phyloP scores from a whole-genome alignment of 176 grass and related monocot species.

The Aegilops bicornis region DNA sequence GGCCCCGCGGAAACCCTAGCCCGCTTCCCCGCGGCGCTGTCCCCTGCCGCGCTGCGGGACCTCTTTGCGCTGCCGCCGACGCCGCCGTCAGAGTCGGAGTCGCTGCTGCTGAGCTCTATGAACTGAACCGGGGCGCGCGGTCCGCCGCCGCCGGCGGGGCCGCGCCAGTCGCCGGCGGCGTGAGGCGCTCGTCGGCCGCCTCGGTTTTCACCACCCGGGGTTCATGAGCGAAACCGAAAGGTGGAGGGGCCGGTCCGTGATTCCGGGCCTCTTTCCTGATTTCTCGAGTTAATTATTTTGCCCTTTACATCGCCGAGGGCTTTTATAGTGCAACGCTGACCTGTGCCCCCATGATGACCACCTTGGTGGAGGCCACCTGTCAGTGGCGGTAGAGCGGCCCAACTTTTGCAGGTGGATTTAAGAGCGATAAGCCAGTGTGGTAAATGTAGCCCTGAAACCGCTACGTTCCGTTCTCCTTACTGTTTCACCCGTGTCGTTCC shows the following conservation, averaged over 20 bases:
- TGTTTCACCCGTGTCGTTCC: too few relatives aligned
- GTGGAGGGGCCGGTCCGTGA: conserved; percentile 11
- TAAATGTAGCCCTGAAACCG: neutral
- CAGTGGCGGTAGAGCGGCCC: neutral
- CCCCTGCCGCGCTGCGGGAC: neutral
- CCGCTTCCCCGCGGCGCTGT: conserved; percentile 11
- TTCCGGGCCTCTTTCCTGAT: neutral
- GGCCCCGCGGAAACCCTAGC: conserved; percentile 36
- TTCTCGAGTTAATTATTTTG: neutral
- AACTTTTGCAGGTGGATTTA: neutral
- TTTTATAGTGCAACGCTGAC: neutral
- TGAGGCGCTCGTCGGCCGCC: neutral
- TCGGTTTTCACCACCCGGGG: conserved; percentile 50
- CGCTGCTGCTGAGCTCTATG: conserved; percentile 82
- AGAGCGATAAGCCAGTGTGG: neutral
- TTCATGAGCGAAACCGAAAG: conserved; percentile 28
- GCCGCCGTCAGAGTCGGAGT: conserved; percentile 51
- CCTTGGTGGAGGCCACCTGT: neutral
- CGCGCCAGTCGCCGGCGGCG: neutral
- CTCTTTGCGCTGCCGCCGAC: conserved; percentile 23
- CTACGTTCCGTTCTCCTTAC: neutral
- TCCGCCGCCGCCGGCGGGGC: neutral
- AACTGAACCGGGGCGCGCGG: neutral
- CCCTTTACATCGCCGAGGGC: neutral
- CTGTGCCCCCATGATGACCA: neutral